Evolutionary conservation across 805 yeast genomes (phyloP).

Genomic region (Candida nanaspora): DNA sequence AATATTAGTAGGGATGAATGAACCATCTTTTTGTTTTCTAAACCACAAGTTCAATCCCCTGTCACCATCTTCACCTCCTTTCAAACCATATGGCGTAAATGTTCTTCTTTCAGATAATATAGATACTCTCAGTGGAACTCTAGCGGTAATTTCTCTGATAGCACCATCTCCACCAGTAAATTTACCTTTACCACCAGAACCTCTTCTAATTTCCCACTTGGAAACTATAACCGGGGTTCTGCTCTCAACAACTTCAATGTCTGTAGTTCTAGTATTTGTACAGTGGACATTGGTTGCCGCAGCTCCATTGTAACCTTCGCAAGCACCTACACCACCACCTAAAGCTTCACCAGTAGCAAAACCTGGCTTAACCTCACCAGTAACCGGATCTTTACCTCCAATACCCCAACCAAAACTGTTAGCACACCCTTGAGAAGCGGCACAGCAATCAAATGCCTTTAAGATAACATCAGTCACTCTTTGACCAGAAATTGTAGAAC

Average conservation of each 20-base stretch:
- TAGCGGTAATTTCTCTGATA: slow-evolving; percentile 36
- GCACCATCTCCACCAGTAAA: slow-evolving; percentile 43
- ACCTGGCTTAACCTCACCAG: slow-evolving; percentile 34
- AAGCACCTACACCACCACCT: slow-evolving; percentile 50
- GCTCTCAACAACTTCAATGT: slow-evolving; percentile 45
- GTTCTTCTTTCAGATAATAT: slow-evolving; percentile 39
- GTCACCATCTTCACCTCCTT: slow-evolving; percentile 35
- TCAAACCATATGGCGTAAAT: slow-evolving; percentile 37
- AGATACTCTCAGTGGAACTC: slow-evolving; percentile 26
- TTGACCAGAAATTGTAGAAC: slow-evolving; percentile 51
- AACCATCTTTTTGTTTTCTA: slow-evolving; percentile 11
- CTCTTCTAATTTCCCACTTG: slow-evolving; percentile 35
- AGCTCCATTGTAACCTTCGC: slow-evolving; percentile 38
- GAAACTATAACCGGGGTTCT: slow-evolving; percentile 43
- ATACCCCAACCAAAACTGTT: slow-evolving; percentile 52
- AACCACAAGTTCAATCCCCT: slow-evolving; percentile 29
- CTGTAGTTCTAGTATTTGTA: slow-evolving; percentile 49
- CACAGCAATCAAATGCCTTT: slow-evolving; percentile 47
- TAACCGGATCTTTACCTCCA: slow-evolving; percentile 31
- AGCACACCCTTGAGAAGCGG: slow-evolving; percentile 54
- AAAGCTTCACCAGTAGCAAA: slow-evolving; percentile 50
- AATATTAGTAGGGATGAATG: slow-evolving; percentile 17
- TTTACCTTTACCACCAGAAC: slow-evolving; percentile 42
- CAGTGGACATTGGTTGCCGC: slow-evolving; percentile 46
- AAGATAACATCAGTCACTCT: slow-evolving; percentile 47